Percentiles rank a stretch among this genome's conserved stretches.
These are phyloP conservation scores for Fusarium sp. DNA, from an alignment of 2,329 filamentous ascomycete genomes.

Conservation along the genomic window DNA sequence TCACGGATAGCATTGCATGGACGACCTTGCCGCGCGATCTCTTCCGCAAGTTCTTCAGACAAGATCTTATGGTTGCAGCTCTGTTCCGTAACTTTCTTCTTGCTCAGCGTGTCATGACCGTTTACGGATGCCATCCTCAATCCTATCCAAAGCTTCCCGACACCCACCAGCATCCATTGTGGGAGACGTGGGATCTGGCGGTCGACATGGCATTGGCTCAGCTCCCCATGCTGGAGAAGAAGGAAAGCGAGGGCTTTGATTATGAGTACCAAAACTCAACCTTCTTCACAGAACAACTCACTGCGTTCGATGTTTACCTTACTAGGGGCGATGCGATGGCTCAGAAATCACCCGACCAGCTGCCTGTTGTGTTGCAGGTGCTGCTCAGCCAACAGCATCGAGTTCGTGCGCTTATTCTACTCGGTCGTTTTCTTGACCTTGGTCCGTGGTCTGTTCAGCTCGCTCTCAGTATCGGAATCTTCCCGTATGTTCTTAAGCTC, in stretches of 20 bases:
- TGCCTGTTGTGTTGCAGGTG: conserved; percentile 96
- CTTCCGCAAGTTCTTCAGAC: conserved; percentile 96
- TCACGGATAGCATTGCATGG: conserved; percentile 99
- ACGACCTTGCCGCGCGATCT: conserved; percentile 89
- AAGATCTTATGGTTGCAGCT: conserved; percentile 99
- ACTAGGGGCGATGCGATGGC: conserved; percentile 83
- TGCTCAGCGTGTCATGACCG: conserved; percentile 94
- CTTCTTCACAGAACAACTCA: conserved; percentile 97
- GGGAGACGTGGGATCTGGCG: conserved; percentile 97
- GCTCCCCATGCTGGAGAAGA: conserved; percentile 85
- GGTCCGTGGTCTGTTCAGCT: conserved; percentile 99
- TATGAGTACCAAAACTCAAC: conserved; percentile 95
- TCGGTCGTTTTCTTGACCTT: conserved; percentile 93
- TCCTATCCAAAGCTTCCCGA: conserved; percentile 93
- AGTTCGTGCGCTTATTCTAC: conserved; percentile 87
- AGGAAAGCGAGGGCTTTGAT: conserved; percentile 77
- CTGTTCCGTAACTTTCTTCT: conserved; percentile 96
- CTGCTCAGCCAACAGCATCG: conserved; percentile 95
- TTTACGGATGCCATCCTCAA: conserved; percentile 94
- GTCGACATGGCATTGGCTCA: conserved; percentile 95
- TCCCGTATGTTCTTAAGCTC: conserved; percentile 97
- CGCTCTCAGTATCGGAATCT: conserved; percentile 96
- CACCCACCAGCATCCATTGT: conserved; percentile 93
- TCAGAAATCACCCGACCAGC: conserved; percentile 90
- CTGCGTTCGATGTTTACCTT: conserved; percentile 96